These are phyloP conservation scores for Ochetophila trinervis DNA, from an alignment of 306 rosid genomes.

Conservation along the genomic window DNA sequence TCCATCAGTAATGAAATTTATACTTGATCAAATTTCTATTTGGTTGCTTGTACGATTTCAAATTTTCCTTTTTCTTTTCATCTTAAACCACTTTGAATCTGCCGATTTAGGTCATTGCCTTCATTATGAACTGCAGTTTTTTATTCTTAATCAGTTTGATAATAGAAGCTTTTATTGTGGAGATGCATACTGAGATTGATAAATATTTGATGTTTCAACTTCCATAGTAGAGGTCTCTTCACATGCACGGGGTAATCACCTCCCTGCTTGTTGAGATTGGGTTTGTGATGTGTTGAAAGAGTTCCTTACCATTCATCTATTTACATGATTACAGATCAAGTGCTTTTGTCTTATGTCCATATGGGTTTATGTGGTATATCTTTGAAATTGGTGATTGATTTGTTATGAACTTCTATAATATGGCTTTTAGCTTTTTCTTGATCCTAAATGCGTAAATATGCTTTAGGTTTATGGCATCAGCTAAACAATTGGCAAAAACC, in stretches of 20 bases:
- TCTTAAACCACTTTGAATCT: background rate
- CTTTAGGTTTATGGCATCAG: slow-evolving; percentile 86
- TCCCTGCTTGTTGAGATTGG: background rate
- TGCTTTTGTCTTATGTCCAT: background rate
- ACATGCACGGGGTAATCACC: background rate
- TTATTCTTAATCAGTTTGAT: too few relatives aligned
- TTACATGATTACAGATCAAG: background rate
- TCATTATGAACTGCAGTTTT: background rate
- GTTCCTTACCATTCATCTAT: background rate
- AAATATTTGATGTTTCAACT: background rate
- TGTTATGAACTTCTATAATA: background rate
- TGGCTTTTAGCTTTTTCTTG: slow-evolving; percentile 1
- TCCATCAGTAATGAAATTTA: background rate
- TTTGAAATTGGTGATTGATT: background rate
- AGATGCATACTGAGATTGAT: background rate
- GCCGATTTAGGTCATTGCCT: background rate
- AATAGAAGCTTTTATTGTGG: background rate
- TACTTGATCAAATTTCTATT: background rate
- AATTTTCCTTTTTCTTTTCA: background rate
- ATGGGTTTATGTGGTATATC: background rate
- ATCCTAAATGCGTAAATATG: slow-evolving; percentile 8
- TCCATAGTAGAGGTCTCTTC: background rate
- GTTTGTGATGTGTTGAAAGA: background rate
- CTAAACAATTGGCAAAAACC: slow-evolving; percentile 93
- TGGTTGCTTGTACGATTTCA: background rate